Conservation (phyloP, 345 rosid genomes). For the Arabis hirsuta region DNA sequence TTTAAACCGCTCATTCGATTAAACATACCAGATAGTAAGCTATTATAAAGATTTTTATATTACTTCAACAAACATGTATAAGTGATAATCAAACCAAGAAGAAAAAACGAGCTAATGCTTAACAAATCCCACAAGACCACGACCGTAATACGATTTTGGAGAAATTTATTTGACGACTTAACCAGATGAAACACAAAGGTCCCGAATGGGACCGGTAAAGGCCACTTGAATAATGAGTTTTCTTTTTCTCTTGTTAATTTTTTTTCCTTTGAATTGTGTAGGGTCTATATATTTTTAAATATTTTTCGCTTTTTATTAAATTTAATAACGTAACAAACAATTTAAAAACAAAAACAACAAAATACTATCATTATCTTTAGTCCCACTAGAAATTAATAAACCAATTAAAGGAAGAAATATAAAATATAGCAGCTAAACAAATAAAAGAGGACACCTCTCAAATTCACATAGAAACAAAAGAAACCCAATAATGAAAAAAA, state of each 20-base stretch:
- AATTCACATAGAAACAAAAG: slow-evolving; percentile 2
- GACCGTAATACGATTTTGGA: background rate
- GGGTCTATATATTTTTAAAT: background rate
- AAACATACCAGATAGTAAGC: background rate
- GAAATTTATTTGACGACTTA: background rate
- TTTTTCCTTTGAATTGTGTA: background rate
- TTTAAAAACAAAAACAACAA: slow-evolving; percentile 21
- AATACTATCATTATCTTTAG: slow-evolving; percentile 35
- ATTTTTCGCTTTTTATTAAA: too few relatives aligned
- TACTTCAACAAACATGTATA: too few relatives aligned
- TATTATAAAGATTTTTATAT: background rate
- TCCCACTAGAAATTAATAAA: slow-evolving; percentile 36
- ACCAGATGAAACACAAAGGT: slow-evolving; percentile 13
- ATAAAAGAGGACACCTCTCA: slow-evolving; percentile 9
- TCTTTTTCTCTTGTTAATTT: background rate
- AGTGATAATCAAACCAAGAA: too few relatives aligned
- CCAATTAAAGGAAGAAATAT: slow-evolving; percentile 28
- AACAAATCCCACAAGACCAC: too few relatives aligned
- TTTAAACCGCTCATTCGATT: too few relatives aligned
- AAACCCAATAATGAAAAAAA: slow-evolving; percentile 9
- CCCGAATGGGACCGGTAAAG: slow-evolving; percentile 11
- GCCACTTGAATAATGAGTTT: slow-evolving; percentile 7
- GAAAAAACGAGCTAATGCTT: too few relatives aligned
- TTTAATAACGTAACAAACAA: slow-evolving; percentile 18
- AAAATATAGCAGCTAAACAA: slow-evolving; percentile 28